Conservation (phyloP, 179 eudicot genomes). For the Beta lomatogona region DNA sequence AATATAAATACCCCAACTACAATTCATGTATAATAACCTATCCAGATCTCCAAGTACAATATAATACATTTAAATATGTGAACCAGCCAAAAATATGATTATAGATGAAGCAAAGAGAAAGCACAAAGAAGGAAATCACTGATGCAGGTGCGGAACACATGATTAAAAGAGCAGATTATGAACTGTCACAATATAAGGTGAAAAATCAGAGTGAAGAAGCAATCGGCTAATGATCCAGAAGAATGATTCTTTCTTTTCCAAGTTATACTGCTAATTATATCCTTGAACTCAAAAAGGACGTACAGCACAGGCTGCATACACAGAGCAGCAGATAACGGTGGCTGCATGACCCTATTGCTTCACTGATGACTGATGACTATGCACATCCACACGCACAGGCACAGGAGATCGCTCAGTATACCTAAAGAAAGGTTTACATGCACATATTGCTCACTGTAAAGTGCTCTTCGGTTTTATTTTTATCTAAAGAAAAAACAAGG, state of each 20-base stretch:
- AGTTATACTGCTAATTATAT: background rate
- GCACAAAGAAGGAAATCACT: background rate
- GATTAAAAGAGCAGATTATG: background rate
- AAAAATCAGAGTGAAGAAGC: too few species aligned
- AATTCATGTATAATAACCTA: background rate
- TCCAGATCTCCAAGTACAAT: background rate
- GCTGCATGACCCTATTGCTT: background rate
- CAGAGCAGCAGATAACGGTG: background rate
- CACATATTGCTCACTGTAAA: background rate
- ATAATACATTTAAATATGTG: background rate
- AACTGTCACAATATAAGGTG: background rate
- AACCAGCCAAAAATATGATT: background rate
- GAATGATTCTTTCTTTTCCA: background rate
- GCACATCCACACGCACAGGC: background rate
- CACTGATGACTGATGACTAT: background rate
- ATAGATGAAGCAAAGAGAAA: background rate
- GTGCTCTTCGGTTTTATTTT: background rate
- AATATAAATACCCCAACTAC: background rate
- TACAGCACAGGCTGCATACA: background rate
- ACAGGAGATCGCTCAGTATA: background rate
- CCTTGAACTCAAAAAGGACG: background rate
- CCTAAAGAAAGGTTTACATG: background rate
- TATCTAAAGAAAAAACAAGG: background rate
- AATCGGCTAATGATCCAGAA: background rate
- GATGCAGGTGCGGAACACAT: background rate